Base-by-base conservation (phyloP, 306 rosid species). In the Nissolia schottii region DNA sequence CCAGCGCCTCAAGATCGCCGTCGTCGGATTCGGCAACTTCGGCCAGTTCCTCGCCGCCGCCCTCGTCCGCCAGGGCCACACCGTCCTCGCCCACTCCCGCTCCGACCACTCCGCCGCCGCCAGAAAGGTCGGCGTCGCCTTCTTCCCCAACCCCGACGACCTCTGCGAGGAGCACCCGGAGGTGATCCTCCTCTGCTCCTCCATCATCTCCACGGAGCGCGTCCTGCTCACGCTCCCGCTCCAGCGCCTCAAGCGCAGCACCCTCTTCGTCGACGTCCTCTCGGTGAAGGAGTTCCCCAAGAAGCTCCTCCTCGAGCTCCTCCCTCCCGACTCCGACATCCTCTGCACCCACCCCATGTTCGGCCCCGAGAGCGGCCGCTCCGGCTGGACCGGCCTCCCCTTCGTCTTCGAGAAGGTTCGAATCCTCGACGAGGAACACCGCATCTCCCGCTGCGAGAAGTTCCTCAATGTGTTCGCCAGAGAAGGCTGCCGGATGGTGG, bases 141-240 rank as follows among this genome's bases (percentile, higher is more conserved):
- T 89, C 59, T 92, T 84, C 71, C 13, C 14, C 0, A 77, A 92
- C 70, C 73, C 94, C 0, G 73, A 92, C 35, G 98, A 89, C 74
- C 91, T 92, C 58, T 87, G 90, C 61, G 98, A 92, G 32, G 88
- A 92, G 37, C 96, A 92, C 55, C 96, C 98, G 0, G 91, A 92
- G 23, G 92, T 92, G 0, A 78, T 90, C 41, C 37, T 92, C 23
- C 90, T 90, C 20, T 92, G 92, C 12, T 80, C 89, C 24, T 92
- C 96, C 16, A 80, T 92, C 9, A 83, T 90, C 71, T 93, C 93
- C 5, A 64, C 91, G 18, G 74, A 87, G 53, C 38, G 24, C 1
- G 91, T 87, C 10, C 87, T 93, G 6, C 18, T 45, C 38, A 85
- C 93, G 34, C 81, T 93, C n/a, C 93, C 98, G 0, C 60, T 88